Conservation (phyloP, 2,329 filamentous ascomycete species). For the Aspergillus sp. region DNA sequence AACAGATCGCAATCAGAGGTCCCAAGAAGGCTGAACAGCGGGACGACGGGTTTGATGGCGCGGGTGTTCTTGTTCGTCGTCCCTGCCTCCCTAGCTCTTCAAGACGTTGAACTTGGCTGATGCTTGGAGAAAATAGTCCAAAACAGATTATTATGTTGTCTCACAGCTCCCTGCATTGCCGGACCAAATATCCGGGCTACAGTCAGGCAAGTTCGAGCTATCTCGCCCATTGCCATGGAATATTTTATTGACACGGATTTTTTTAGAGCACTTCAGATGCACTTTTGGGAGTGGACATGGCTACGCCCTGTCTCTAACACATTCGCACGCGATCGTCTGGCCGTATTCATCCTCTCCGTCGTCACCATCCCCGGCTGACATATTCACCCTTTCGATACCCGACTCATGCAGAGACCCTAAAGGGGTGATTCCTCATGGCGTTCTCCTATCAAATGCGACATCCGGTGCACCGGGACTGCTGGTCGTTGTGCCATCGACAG, state of each 20-base stretch:
- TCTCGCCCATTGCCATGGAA: slow-evolving; percentile 6
- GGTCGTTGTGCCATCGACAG: slow-evolving; percentile 71
- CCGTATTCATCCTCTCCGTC: slow-evolving; percentile 54
- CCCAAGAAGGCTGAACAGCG: slow-evolving; percentile 29
- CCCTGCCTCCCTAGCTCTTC: slow-evolving; percentile 1
- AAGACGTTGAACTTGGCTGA: background rate
- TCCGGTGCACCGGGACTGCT: slow-evolving; percentile 78
- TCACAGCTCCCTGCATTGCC: slow-evolving; percentile 77
- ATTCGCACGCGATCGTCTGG: slow-evolving; percentile 80
- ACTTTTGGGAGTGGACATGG: slow-evolving; percentile 55
- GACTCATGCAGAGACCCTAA: slow-evolving; percentile 56
- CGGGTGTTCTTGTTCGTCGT: slow-evolving; percentile 29
- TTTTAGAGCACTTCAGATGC: slow-evolving; percentile 54
- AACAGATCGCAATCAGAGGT: slow-evolving; percentile 28
- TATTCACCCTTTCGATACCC: slow-evolving; percentile 71
- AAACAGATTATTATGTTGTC: slow-evolving; percentile 74
- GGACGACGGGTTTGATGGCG: slow-evolving; percentile 20
- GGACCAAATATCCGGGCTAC: slow-evolving; percentile 60
- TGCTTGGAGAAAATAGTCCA: slow-evolving; percentile 47
- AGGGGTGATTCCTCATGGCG: slow-evolving; percentile 71
- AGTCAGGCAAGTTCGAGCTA: slow-evolving; percentile 54
- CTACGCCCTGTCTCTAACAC: slow-evolving; percentile 72
- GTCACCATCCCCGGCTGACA: slow-evolving; percentile 43
- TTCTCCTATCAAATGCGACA: slow-evolving; percentile 69
- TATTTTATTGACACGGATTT: slow-evolving; percentile 5